phyloP scores from a whole-genome alignment of 805 yeast species.

The Candida ulmi region DNA sequence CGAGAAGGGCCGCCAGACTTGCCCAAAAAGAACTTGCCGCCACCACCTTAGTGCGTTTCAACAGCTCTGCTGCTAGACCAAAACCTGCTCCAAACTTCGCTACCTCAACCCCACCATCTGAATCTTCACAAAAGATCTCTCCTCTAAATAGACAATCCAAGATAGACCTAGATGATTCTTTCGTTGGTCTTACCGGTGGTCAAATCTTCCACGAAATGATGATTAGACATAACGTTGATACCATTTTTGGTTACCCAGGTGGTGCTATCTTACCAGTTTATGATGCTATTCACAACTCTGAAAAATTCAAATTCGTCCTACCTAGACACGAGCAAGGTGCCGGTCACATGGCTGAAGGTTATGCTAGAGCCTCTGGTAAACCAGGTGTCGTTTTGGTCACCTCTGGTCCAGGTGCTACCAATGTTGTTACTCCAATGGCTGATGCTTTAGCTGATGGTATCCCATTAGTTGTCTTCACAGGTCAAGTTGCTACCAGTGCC shows the following conservation, averaged over 20 bases:
- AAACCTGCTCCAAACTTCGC: slow-evolving; percentile 25
- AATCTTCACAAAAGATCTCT: not conserved
- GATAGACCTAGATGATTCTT: slow-evolving; percentile 64
- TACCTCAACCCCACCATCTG: slow-evolving; percentile 7
- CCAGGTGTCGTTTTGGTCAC: slow-evolving; percentile 98
- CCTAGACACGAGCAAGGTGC: slow-evolving; percentile 99
- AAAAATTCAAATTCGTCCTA: slow-evolving; percentile 80
- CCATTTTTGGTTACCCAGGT: slow-evolving; percentile 97
- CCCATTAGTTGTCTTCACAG: slow-evolving; percentile 93
- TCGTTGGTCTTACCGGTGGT: slow-evolving; percentile 97
- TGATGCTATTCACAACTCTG: slow-evolving; percentile 92
- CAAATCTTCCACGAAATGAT: slow-evolving; percentile 99
- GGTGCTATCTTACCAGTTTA: slow-evolving; percentile 98
- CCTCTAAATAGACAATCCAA: slow-evolving; percentile 5
- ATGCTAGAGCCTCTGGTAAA: slow-evolving; percentile 90
- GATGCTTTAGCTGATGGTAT: slow-evolving; percentile 97
- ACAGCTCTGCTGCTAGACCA: slow-evolving; percentile 15
- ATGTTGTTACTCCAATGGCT: slow-evolving; percentile 97
- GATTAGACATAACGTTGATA: slow-evolving; percentile 92
- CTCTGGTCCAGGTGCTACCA: slow-evolving; percentile 99
- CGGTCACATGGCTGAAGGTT: slow-evolving; percentile 99
- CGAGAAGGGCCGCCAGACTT: slow-evolving; percentile 1
- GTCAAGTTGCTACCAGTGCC: slow-evolving; percentile 93
- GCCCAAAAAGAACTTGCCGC: slow-evolving; percentile 3
- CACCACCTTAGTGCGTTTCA: slow-evolving; percentile 3